Evolutionary conservation across 495 filamentous ascomycete genomes (phyloP).

Genomic region (Talaromyces ruber): DNA sequence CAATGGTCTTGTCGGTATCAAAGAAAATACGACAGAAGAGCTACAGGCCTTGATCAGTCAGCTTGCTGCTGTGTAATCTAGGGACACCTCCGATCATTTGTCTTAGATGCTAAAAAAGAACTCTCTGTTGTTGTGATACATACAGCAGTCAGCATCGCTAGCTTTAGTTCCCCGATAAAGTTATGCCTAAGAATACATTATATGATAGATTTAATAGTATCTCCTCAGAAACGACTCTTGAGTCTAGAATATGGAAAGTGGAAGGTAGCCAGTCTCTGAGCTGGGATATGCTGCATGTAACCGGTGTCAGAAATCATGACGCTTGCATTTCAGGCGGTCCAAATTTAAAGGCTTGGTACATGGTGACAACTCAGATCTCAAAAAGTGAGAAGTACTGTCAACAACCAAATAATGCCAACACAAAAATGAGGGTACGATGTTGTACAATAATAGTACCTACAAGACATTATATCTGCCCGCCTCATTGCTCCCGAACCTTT

Average conservation of each 20-base stretch:
- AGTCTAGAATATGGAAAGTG: background rate
- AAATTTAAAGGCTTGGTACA: background rate
- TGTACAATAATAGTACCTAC: background rate
- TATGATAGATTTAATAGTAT: background rate
- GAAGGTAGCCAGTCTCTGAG: background rate
- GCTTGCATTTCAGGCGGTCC: background rate
- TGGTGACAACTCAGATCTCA: background rate
- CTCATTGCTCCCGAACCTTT: background rate
- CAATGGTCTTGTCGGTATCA: constrained; percentile 12
- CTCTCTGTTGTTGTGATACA: background rate
- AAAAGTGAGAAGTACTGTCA: background rate
- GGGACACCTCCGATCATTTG: background rate
- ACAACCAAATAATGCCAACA: background rate
- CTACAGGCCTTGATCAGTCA: background rate
- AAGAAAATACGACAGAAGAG: constrained; percentile 3
- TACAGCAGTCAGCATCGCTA: background rate
- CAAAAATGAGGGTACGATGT: background rate
- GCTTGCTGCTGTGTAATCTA: background rate
- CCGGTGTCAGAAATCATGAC: background rate
- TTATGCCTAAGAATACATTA: background rate
- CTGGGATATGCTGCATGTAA: background rate
- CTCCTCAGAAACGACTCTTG: background rate
- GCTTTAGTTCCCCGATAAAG: background rate
- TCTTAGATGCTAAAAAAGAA: background rate
- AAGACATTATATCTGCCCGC: background rate